phyloP scores from a whole-genome alignment of 768 basidiomycete species.

The Agrocybe praecox region DNA sequence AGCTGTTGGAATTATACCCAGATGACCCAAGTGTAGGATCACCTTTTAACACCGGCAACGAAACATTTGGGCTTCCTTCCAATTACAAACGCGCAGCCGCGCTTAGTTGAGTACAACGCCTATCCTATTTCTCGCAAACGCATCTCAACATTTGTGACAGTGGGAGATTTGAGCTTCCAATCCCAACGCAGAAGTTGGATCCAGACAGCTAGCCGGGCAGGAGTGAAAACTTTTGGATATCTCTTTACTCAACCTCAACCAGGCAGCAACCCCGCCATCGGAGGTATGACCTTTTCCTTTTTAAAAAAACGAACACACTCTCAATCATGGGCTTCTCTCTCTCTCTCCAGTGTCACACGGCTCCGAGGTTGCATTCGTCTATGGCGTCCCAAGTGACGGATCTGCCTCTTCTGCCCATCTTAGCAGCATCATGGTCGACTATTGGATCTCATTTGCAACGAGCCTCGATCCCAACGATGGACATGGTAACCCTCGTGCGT shows the following conservation, averaged over 20 bases:
- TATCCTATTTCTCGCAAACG: not conserved
- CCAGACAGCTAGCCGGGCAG: slow-evolving; percentile 36
- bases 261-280: slow-evolving; percentile 19
- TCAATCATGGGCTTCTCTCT: too few relatives aligned
- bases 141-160: slow-evolving; percentile 15
- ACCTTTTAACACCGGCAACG: slow-evolving; percentile 47
- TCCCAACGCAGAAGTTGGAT: slow-evolving; percentile 40
- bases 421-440: slow-evolving; percentile 40
- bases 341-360: slow-evolving; percentile 31
- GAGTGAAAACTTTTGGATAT: slow-evolving; percentile 43
- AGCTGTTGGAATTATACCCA: slow-evolving; percentile 41
- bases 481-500: slow-evolving; percentile 30
- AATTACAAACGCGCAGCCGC: slow-evolving; percentile 34
- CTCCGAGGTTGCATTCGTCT: slow-evolving; percentile 36
- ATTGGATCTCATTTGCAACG: slow-evolving; percentile 44
- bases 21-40: slow-evolving; percentile 43
- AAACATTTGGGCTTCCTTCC: slow-evolving; percentile 41
- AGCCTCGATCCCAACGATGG: slow-evolving; percentile 42
- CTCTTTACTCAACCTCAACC: slow-evolving; percentile 43
- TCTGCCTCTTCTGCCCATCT: slow-evolving; percentile 22
- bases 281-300: slow-evolving; percentile 24
- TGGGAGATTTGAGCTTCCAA: slow-evolving; percentile 41
- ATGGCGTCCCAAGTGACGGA: slow-evolving; percentile 28
- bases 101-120: slow-evolving; percentile 25
- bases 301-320: too few relatives aligned